A percentile compares a stretch with the other conserved stretches of the same genome.
phyloP scores from a whole-genome alignment of 345 rosid species.

The Mallotus nudiflorus region DNA sequence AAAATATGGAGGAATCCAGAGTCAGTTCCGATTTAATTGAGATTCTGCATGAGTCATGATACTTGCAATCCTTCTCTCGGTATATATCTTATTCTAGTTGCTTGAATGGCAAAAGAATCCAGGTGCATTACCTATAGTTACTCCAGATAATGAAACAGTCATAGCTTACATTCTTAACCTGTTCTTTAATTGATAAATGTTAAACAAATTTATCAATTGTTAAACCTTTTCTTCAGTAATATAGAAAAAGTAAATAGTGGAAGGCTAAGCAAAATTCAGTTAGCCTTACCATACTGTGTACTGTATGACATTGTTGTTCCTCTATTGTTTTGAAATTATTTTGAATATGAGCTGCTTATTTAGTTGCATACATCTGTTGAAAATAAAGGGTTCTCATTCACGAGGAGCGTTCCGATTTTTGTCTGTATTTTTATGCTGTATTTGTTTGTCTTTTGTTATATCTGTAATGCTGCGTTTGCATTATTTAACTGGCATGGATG shows the following conservation, averaged over 20 bases:
- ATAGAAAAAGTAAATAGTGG: conserved; percentile 17
- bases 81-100: conserved; percentile 15
- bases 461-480: not conserved
- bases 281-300: not conserved
- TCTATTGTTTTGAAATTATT: not conserved
- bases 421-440: not conserved
- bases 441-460: not conserved
- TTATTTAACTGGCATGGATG: not conserved
- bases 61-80: conserved; percentile 14
- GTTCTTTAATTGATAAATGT: conserved; percentile 24
- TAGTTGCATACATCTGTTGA: not conserved
- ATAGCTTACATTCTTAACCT: conserved; percentile 22
- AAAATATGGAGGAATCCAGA: conserved; percentile 4
- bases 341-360: not conserved
- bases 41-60: conserved; percentile 21
- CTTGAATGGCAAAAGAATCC: conserved; percentile 6
- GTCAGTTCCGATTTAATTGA: not conserved
- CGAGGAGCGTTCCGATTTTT: not conserved
- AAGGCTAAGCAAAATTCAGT: conserved; percentile 3
- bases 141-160: conserved; percentile 16
- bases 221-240: conserved; percentile 1
- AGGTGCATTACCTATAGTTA: not conserved
- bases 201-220: conserved; percentile 16
- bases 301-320: conserved; percentile 2
- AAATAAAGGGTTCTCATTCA: not conserved